Evolutionary conservation across 352 stramenopile genomes (phyloP).

Genomic region (Phytophthora capsici): DNA sequence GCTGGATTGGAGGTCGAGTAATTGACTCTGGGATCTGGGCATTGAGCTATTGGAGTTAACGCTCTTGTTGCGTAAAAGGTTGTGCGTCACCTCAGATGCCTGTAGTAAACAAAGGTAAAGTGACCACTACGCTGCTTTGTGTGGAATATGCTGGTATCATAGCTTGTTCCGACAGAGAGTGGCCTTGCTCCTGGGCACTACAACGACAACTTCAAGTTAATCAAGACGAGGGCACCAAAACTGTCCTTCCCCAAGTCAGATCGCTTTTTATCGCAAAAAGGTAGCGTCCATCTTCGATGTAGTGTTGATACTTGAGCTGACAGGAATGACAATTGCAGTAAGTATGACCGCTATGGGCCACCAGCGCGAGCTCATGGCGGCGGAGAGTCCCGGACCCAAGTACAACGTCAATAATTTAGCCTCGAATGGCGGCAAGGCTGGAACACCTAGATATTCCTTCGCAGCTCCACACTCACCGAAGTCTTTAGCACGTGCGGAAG

Average conservation of each 20-base stretch:
- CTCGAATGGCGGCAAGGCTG: conserved; percentile 60
- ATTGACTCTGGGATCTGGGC: neutral
- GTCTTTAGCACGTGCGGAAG: conserved; percentile 33
- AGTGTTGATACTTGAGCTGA: neutral
- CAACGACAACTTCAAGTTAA: conserved; percentile 67
- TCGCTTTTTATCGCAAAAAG: conserved; percentile 86
- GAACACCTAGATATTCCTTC: conserved; percentile 70
- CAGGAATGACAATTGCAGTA: conserved; percentile 41
- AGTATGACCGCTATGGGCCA: conserved; percentile 69
- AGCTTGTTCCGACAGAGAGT: conserved; percentile 44
- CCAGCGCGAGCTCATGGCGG: conserved; percentile 77
- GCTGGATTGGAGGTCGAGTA: conserved; percentile 75
- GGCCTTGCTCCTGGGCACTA: conserved; percentile 73
- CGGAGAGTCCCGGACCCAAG: conserved; percentile 82
- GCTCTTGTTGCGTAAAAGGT: conserved; percentile 21
- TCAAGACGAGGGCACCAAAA: conserved; percentile 67
- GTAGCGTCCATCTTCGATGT: conserved; percentile 22
- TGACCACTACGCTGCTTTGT: neutral
- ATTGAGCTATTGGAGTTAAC: neutral
- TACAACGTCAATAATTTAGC: conserved; percentile 76
- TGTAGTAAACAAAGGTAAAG: conserved; percentile 61
- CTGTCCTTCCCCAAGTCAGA: conserved; percentile 82
- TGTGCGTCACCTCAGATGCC: conserved; percentile 57
- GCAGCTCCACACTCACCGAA: conserved; percentile 46
- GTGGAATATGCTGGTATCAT: conserved; percentile 4